A percentile compares a stretch with the other conserved stretches of the same genome.
Evolutionary conservation across 495 filamentous ascomycete genomes (phyloP).

Genomic region (Letharia columbiana): DNA sequence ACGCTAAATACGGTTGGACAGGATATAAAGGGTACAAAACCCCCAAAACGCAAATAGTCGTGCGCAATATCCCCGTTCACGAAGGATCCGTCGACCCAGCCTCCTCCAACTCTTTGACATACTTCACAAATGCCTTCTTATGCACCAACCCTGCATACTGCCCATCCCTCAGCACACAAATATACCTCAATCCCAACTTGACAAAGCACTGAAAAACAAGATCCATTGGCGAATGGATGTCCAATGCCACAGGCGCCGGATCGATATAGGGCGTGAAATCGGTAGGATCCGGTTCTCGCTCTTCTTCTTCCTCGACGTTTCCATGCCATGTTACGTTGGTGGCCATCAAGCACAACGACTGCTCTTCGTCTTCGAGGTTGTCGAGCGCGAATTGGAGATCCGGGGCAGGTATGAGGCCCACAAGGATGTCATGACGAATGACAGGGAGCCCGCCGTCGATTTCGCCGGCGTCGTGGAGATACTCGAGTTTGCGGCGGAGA

Average conservation of each 20-base stretch:
- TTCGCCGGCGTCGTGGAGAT: slow-evolving; percentile 77
- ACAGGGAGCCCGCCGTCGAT: slow-evolving; percentile 89
- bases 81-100: slow-evolving; percentile 14
- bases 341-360: slow-evolving; percentile 73
- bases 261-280: slow-evolving; percentile 93
- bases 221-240: slow-evolving; percentile 87
- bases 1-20: neutral
- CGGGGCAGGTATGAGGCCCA: slow-evolving; percentile 86
- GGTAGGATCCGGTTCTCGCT: slow-evolving; percentile 50
- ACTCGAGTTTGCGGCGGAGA: slow-evolving; percentile 70
- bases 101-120: slow-evolving; percentile 72
- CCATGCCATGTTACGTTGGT: slow-evolving; percentile 46
- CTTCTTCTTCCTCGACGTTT: slow-evolving; percentile 46
- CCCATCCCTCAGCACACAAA: slow-evolving; percentile 80
- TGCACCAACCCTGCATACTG: slow-evolving; percentile 87
- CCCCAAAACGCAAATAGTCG: neutral
- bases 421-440: slow-evolving; percentile 65
- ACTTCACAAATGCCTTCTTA: slow-evolving; percentile 96
- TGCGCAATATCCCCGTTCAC: neutral
- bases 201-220: slow-evolving; percentile 95
- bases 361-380: slow-evolving; percentile 62
- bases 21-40: neutral
- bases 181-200: slow-evolving; percentile 84
- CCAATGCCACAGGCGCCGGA: slow-evolving; percentile 78
- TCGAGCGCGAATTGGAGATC: slow-evolving; percentile 93